Evolutionary conservation across 768 basidiomycete species (phyloP).

Genomic region (Xerocomellus intermedius): DNA sequence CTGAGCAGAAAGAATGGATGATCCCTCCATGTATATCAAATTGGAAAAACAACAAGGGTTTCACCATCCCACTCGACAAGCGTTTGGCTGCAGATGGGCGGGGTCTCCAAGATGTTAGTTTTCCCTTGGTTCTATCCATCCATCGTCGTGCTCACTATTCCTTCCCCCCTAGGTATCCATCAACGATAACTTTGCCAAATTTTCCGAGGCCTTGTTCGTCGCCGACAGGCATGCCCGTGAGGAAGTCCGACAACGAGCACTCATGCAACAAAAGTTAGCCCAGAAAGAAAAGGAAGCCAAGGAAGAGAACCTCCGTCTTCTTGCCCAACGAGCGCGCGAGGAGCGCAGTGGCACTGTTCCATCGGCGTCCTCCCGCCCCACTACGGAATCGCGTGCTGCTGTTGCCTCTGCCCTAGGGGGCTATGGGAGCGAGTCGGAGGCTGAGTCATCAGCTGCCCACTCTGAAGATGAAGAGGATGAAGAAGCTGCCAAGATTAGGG

Average conservation of each 20-base stretch:
- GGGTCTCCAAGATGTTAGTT: constrained; percentile 91
- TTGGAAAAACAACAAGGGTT: constrained; percentile 99
- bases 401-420: constrained; percentile 76
- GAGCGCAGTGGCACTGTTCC: constrained; percentile 80
- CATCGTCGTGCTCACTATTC: neutral
- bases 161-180: constrained; percentile 76
- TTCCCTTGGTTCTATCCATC: neutral
- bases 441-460: constrained; percentile 46
- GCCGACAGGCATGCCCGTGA: constrained; percentile 98
- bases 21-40: constrained; percentile 99
- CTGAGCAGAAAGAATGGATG: constrained; percentile 99
- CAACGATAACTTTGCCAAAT: constrained; percentile 99
- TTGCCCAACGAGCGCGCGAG: constrained; percentile 94
- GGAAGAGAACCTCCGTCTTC: constrained; percentile 90
- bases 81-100: constrained; percentile 97
- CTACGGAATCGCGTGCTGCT: constrained; percentile 64
- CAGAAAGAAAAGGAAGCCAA: constrained; percentile 96
- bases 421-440: constrained; percentile 79
- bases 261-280: constrained; percentile 99
- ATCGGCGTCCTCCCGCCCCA: constrained; percentile 57
- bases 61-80: constrained; percentile 97
- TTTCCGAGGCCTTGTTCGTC: constrained; percentile 93
- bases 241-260: constrained; percentile 91
- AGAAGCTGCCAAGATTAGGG: constrained; percentile 82
- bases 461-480: constrained; percentile 68